Evolutionary conservation across 805 yeast species (phyloP).

Genomic region (Yarrowia divulgata): DNA sequence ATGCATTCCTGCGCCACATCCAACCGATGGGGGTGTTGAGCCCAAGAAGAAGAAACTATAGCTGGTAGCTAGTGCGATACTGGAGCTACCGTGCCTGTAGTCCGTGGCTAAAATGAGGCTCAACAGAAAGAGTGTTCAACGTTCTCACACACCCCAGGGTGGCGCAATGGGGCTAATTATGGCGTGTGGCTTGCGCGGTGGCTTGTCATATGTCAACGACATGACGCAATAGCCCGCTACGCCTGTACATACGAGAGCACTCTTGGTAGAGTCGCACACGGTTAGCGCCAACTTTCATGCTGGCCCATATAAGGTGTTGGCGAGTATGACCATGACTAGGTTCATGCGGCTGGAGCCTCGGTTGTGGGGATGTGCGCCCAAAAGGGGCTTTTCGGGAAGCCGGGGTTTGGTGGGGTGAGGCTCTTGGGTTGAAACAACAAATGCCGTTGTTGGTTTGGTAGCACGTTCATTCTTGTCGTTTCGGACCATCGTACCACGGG

Average conservation of each 20-base stretch:
- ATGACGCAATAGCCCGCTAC: constrained; percentile 16
- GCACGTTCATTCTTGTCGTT: too few relatives aligned
- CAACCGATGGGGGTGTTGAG: too few relatives aligned
- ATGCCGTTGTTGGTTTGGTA: too few relatives aligned
- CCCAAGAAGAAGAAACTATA: too few relatives aligned
- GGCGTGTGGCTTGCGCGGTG: constrained; percentile 26
- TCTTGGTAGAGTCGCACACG: too few relatives aligned
- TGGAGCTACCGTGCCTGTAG: too few relatives aligned
- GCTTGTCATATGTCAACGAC: not conserved
- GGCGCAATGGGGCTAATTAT: constrained; percentile 13
- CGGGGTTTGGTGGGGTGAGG: not conserved
- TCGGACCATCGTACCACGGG: too few relatives aligned
- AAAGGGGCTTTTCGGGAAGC: constrained; percentile 12
- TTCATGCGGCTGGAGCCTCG: constrained; percentile 39
- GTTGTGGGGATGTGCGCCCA: constrained; percentile 33
- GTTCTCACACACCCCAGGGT: not conserved
- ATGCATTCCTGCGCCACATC: too few relatives aligned
- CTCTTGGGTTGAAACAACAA: too few relatives aligned
- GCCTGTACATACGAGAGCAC: too few relatives aligned
- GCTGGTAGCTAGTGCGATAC: too few relatives aligned
- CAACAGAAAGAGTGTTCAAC: not conserved
- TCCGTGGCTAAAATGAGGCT: constrained; percentile 23
- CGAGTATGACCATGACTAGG: constrained; percentile 20
- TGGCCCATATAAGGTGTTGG: not conserved
- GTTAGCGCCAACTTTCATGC: constrained; percentile 27